These are phyloP conservation scores for Yamadazyma paraphyllophila DNA, from an alignment of 805 yeast genomes.

Conservation along the genomic window DNA sequence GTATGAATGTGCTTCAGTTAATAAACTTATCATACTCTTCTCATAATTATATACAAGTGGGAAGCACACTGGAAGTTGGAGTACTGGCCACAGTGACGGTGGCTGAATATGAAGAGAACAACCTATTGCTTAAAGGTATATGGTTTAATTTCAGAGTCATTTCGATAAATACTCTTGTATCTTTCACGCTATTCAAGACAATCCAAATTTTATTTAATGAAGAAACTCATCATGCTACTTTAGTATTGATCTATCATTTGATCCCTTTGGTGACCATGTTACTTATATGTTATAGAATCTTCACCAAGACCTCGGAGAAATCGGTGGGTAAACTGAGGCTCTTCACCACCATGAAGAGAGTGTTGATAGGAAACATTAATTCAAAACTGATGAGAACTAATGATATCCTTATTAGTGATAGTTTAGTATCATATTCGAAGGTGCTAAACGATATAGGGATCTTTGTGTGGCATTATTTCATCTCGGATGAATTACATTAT, in stretches of 20 bases:
- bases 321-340: conserved; percentile 44
- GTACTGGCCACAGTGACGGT: conserved; percentile 30
- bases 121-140: conserved; percentile 31
- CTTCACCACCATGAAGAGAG: conserved; percentile 48
- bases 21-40: conserved; percentile 40
- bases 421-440: conserved; percentile 76
- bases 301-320: conserved; percentile 29
- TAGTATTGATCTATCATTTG: conserved; percentile 13
- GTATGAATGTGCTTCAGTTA: conserved; percentile 47
- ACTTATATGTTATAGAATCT: conserved; percentile 30
- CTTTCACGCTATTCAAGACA: conserved; percentile 11
- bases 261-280: conserved; percentile 40
- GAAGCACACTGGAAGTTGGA: conserved; percentile 23
- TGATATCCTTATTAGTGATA: conserved; percentile 82
- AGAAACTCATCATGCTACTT: conserved; percentile 9
- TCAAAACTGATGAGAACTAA: conserved; percentile 57
- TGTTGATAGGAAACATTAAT: conserved; percentile 60
- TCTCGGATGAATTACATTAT: conserved; percentile 31
- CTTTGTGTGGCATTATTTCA: conserved; percentile 45
- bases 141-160: conserved; percentile 30
- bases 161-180: conserved; percentile 18
- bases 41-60: conserved; percentile 33
- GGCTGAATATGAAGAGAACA: conserved; percentile 32
- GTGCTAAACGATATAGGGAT: conserved; percentile 71
- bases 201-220: conserved; percentile 13